Evolutionary conservation across 2,329 filamentous ascomycete species (phyloP), one percentile per base, ranked within the genome.

Genomic region (Xylaria sp.): DNA sequence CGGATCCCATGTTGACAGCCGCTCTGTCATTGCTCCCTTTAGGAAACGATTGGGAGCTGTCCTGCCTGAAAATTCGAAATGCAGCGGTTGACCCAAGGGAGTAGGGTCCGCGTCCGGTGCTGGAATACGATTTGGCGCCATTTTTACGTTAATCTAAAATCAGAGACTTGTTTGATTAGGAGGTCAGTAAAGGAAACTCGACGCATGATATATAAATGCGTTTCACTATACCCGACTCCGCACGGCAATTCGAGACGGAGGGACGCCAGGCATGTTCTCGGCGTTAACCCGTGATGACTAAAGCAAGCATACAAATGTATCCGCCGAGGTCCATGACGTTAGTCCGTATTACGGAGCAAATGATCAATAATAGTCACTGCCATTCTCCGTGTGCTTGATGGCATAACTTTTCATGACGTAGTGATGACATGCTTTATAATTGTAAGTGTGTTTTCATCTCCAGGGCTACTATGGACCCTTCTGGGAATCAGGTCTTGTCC

Each of bases 21-120:
- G 82, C 78, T 90, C 88, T 0, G 84, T 86, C 87, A 90, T 89
- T 39, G 88, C 86, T 4, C 80, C 87, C 76, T 90, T 90, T 66
- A 89, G 73, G 77, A 89, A 88, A 25, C 87, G 82, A 74, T 89
- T 90, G 3, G 82, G 82, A 1, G 87, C 87, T 4, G 82, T 85
- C 65, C 80, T 83, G 68, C 83, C 82, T 56, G 83, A 83, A 76
- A 84, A 84, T n/a, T 77, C 70, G 69, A 82, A 84, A 39, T 55
- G 52, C 9, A 70, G 54, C 6, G 67, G 70, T 20, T 69, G 41
- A 18, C 69, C 58, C n/a, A 71, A 57, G 7, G 69, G 69, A 20
- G 58, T 32, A 2, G 66, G 44, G 63, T 71, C 66, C 6, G 68
- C 65, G 13, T 68, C 46, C 9, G 52, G 51, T 46, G 46, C 51